Conservation (phyloP, 306 rosid species). For the Hippophae rhamnoides region DNA sequence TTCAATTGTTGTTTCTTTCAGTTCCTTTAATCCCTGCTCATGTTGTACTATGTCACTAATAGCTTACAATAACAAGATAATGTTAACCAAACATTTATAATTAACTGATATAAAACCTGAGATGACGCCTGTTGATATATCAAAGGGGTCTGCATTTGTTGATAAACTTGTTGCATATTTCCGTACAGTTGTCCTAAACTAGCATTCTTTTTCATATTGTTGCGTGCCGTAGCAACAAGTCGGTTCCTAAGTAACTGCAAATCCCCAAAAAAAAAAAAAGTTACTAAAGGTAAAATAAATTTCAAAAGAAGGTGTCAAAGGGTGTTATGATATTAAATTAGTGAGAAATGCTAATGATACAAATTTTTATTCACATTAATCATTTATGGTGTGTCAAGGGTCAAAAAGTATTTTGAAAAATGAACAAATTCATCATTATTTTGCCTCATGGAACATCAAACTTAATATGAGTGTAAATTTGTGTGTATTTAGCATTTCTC, state of each 20-base stretch:
- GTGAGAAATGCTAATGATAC: background rate
- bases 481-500: no score
- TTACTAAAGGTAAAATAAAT: background rate
- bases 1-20: slow-evolving; percentile 76
- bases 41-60: background rate
- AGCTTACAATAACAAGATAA: no score
- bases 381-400: no score
- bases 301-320: background rate
- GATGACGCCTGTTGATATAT: slow-evolving; percentile 63
- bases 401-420: no score
- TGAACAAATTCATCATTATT: no score
- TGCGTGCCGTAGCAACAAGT: slow-evolving; percentile 60
- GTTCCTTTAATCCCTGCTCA: slow-evolving; percentile 66
- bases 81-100: no score
- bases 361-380: no score
- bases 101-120: slow-evolving; percentile 23
- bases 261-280: background rate
- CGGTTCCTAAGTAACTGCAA: slow-evolving; percentile 81
- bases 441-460: no score
- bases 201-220: slow-evolving; percentile 68
- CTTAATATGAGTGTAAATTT: no score
- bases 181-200: slow-evolving; percentile 91
- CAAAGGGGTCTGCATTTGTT: slow-evolving; percentile 95
- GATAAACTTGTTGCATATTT: slow-evolving; percentile 87
- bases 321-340: background rate